Evolutionary conservation across 2,329 filamentous ascomycete species (phyloP).

Genomic region (Chaetomium olivaceum): DNA sequence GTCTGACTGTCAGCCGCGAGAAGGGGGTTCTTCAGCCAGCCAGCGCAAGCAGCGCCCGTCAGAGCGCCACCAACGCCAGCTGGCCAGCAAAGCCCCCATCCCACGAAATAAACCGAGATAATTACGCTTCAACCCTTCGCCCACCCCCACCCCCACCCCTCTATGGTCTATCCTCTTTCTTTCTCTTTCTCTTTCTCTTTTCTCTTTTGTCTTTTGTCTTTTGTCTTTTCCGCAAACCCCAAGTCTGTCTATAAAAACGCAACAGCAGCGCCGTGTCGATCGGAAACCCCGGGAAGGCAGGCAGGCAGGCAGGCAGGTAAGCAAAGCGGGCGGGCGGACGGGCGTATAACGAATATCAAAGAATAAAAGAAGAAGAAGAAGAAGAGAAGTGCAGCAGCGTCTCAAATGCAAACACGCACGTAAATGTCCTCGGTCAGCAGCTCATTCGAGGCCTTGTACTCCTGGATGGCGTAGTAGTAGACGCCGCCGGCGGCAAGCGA

Average conservation of each 20-base stretch:
- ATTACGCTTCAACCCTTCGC: slow-evolving; percentile 21
- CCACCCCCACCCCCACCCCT: background rate
- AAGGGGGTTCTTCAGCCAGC: background rate
- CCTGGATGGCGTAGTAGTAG: slow-evolving; percentile 90
- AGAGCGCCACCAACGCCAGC: background rate
- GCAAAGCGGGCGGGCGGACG: background rate
- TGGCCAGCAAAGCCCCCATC: background rate
- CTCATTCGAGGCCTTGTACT: slow-evolving; percentile 93
- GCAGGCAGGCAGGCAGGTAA: slow-evolving; percentile 13
- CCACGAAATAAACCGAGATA: slow-evolving; percentile 15
- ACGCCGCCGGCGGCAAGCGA: slow-evolving; percentile 76
- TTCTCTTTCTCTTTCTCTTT: background rate
- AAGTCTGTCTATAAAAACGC: background rate
- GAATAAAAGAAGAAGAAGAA: slow-evolving; percentile 16
- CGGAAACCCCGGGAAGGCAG: slow-evolving; percentile 3
- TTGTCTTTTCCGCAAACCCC: background rate
- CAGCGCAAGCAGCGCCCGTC: background rate
- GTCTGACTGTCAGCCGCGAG: background rate
- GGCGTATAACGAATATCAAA: slow-evolving; percentile 13
- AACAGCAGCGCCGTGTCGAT: slow-evolving; percentile 1
- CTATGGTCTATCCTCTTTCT: background rate
- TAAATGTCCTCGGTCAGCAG: slow-evolving; percentile 94
- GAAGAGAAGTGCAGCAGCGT: slow-evolving; percentile 26
- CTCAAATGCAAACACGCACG: slow-evolving; percentile 63
- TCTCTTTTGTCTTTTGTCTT: background rate